Conservation (phyloP, 2,329 filamentous ascomycete species). For the Xylariaceae sp. region DNA sequence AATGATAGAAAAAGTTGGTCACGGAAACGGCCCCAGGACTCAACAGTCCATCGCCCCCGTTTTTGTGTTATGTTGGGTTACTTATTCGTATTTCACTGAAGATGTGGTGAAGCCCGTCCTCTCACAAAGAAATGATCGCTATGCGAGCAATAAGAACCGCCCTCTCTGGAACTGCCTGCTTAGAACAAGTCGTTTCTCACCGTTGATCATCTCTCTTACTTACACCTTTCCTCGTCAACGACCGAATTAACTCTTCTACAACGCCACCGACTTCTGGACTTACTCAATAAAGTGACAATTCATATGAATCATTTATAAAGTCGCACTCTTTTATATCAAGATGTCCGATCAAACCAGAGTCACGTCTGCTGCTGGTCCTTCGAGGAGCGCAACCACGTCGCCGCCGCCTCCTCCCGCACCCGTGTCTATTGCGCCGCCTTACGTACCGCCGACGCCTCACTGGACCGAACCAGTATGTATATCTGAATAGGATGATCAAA, state of each 20-base stretch:
- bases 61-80: background rate
- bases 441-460: slow-evolving; percentile 9
- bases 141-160: background rate
- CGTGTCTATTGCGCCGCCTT: slow-evolving; percentile 8
- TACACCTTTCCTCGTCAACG: background rate
- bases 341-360: background rate
- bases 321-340: background rate
- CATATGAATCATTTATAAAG: background rate
- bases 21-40: background rate
- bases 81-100: background rate
- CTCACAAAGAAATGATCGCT: background rate
- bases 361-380: background rate
- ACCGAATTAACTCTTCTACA: background rate
- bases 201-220: background rate
- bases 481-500: background rate
- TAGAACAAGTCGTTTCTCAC: background rate
- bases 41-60: background rate
- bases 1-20: background rate
- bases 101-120: background rate
- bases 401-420: slow-evolving; percentile 9
- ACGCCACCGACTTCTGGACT: background rate
- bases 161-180: background rate
- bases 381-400: background rate
- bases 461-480: slow-evolving; percentile 20
- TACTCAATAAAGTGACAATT: background rate